phyloP scores from a whole-genome alignment of 345 rosid genomes.

The Murraya koenigii region DNA sequence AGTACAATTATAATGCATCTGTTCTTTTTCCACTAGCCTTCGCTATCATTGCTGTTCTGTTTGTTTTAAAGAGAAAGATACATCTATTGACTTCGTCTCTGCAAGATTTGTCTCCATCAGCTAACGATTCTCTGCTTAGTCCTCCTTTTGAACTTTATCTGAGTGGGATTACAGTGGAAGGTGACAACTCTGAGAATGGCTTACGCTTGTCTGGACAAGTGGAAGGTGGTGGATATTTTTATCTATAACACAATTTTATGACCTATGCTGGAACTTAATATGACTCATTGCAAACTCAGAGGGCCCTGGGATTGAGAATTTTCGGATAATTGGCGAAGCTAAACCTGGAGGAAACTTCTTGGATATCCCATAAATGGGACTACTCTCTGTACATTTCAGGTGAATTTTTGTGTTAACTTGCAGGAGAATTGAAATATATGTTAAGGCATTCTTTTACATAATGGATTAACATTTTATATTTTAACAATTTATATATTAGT shows the following conservation, averaged over 20 bases:
- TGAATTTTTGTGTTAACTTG: constrained; percentile 20
- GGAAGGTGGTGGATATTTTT: constrained; percentile 41
- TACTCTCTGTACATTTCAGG: constrained; percentile 98
- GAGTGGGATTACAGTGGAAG: too few species aligned
- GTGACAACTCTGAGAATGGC: too few species aligned
- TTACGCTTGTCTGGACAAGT: not conserved
- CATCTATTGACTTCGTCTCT: not conserved
- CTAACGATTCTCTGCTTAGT: not conserved
- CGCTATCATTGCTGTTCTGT: not conserved
- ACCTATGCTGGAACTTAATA: constrained; percentile 24
- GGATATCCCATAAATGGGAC: constrained; percentile 91
- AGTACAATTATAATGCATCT: not conserved
- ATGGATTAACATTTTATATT: not conserved
- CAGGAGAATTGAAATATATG: not conserved
- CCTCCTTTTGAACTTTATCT: not conserved
- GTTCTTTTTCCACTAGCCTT: not conserved
- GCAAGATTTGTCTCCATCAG: not conserved
- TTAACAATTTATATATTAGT: not conserved
- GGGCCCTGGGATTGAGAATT: constrained; percentile 85
- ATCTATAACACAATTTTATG: constrained; percentile 9
- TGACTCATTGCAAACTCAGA: constrained; percentile 36
- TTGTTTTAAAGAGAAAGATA: not conserved
- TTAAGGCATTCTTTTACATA: not conserved
- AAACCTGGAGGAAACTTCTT: constrained; percentile 84
- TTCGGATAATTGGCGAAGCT: constrained; percentile 89